Percentiles rank a stretch among this genome's conserved stretches.
Conservation (phyloP, 148 eudicot species). For the Rhododendron henanense region DNA sequence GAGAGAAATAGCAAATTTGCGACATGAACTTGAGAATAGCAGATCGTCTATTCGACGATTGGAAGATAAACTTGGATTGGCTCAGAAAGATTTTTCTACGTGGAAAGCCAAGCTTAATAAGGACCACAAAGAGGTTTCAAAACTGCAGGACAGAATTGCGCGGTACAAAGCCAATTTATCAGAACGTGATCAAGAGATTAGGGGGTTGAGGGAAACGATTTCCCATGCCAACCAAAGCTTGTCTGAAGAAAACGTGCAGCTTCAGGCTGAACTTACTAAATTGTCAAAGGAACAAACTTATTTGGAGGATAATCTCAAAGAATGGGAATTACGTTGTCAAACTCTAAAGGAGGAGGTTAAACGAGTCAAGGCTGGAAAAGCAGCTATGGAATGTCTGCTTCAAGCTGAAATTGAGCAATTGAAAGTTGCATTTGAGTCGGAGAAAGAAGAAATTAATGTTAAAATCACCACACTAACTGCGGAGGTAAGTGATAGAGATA, state of each 20-base stretch:
- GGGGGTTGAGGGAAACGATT: slow-evolving; percentile 63
- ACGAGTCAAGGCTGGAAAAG: slow-evolving; percentile 36
- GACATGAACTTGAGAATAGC: slow-evolving; percentile 49
- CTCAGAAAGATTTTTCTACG: slow-evolving; percentile 51
- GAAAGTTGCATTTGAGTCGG: slow-evolving; percentile 37
- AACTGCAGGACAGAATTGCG: slow-evolving; percentile 59
- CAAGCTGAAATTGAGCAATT: slow-evolving; percentile 53
- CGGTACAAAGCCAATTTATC: slow-evolving; percentile 77
- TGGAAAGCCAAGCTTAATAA: slow-evolving; percentile 62
- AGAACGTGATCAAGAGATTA: slow-evolving; percentile 82
- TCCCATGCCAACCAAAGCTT: slow-evolving; percentile 54
- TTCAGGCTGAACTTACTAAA: slow-evolving; percentile 55
- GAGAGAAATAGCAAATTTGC: slow-evolving; percentile 44
- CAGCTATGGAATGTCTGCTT: slow-evolving; percentile 33
- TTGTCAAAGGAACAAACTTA: slow-evolving; percentile 48
- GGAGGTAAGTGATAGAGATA: slow-evolving; percentile 37
- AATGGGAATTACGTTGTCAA: slow-evolving; percentile 65
- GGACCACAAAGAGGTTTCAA: slow-evolving; percentile 58
- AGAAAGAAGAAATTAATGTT: slow-evolving; percentile 36
- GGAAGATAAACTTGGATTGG: slow-evolving; percentile 54
- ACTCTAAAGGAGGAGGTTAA: slow-evolving; percentile 55
- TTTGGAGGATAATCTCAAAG: slow-evolving; percentile 61
- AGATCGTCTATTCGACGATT: slow-evolving; percentile 32
- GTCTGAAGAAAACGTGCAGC: slow-evolving; percentile 54
- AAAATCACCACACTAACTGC: slow-evolving; percentile 20